These are phyloP conservation scores for Brettanomyces bruxellensis DNA, from an alignment of 805 yeast species.

Conservation along the genomic window DNA sequence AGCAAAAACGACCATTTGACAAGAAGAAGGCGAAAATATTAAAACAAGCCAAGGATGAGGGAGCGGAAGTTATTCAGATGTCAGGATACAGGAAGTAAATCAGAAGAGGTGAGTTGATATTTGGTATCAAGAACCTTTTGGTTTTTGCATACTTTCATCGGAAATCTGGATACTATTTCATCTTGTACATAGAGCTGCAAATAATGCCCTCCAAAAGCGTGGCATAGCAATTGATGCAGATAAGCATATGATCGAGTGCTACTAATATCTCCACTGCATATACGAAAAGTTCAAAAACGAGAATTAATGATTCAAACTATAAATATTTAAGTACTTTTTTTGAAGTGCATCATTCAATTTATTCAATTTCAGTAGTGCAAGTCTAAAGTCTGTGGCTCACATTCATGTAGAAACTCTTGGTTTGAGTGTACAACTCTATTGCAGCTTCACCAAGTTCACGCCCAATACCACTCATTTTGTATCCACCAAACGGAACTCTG, in stretches of 20 bases:
- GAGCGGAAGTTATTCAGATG: slow-evolving; percentile 32
- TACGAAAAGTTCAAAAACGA: neutral
- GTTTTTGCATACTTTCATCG: neutral
- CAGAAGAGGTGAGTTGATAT: neutral
- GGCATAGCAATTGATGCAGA: too few species aligned
- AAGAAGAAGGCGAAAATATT: slow-evolving; percentile 58
- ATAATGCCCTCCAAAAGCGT: neutral
- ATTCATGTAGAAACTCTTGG: slow-evolving; percentile 57
- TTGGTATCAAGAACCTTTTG: neutral
- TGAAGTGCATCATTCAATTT: neutral
- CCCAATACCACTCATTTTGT: slow-evolving; percentile 71
- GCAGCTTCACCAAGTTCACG: slow-evolving; percentile 76
- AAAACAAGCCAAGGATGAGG: slow-evolving; percentile 61
- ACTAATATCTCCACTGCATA: too few species aligned
- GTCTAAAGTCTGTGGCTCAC: slow-evolving; percentile 28
- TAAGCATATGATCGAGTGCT: too few species aligned
- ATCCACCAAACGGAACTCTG: slow-evolving; percentile 75
- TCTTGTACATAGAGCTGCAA: neutral
- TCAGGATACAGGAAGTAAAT: slow-evolving; percentile 17
- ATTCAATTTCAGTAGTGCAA: neutral
- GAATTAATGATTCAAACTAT: neutral
- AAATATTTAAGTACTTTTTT: neutral
- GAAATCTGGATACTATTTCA: neutral
- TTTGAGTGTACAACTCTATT: slow-evolving; percentile 59
- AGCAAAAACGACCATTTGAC: slow-evolving; percentile 79